Base-by-base conservation (phyloP, 169 alveolate species). In the Babesia caballi region DNA sequence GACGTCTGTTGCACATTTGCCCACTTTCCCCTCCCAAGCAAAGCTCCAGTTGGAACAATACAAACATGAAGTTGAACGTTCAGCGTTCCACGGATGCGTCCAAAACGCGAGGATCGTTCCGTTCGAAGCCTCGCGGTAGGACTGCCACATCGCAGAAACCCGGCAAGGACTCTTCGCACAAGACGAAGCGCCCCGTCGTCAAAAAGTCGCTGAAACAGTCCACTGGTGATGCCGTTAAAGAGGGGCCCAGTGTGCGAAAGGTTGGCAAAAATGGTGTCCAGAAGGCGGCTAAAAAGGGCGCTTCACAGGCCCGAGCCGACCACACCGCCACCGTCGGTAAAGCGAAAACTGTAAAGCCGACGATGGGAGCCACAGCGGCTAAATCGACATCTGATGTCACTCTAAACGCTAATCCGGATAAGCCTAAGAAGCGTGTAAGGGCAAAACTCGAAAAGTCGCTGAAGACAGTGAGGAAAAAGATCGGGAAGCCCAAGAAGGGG, bases 51-150 rank as follows among this genome's bases (percentile, higher is more conserved):
- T n/a, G n/a, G n/a, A n/a, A n/a, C n/a, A n/a, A n/a, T n/a, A n/a
- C n/a, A n/a, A 63, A 46, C 17, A 63, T 63, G 73, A 63, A 63
- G 60, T 49, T 63, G 51, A 63, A 63, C 54, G 38, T 63, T 6
- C 73, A 63, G 60, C 59, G 47, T 28, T 50, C 59, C 0, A 40
- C 32, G 30, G 63, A 32, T 30, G 58, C 73, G 0, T 30, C 60
- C 11, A 17, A 46, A 21, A 7, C n/a, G 52, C 14, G 25, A 32
- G 51, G 61, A 4, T 27, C 32, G 30, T 46, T 11, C 21, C 7
- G 56, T 12, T 47, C 19, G 56, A 6, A 12, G 28, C 32, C 9
- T 47, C 27, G 56, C 32, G 8, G 15, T 12, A 47, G 15, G 56
- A 19, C 7, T 23, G 56, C 35, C 38, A 56, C 15, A 52, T 8